These are phyloP conservation scores for Suhomyces maxii DNA, from an alignment of 1,139 yeast genomes.

Conservation along the genomic window DNA sequence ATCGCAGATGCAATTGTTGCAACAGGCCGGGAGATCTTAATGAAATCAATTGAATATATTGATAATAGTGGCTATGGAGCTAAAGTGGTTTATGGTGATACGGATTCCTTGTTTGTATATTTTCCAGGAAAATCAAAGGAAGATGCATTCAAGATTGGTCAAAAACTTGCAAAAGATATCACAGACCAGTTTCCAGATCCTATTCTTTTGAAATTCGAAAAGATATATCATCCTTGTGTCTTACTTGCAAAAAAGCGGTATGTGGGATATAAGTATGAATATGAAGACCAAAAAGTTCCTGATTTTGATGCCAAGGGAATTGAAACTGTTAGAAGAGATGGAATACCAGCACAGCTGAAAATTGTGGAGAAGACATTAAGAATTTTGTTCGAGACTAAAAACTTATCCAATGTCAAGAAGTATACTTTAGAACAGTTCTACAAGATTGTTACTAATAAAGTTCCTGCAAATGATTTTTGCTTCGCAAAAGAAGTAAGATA, in stretches of 20 bases:
- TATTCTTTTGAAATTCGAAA: conserved; percentile 80
- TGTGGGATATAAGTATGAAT: conserved; percentile 78
- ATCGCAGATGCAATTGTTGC: conserved; percentile 93
- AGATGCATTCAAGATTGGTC: conserved; percentile 79
- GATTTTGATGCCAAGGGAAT: conserved; percentile 94
- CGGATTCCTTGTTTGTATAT: conserved; percentile 89
- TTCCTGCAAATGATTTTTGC: conserved; percentile 78
- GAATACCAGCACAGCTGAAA: conserved; percentile 88
- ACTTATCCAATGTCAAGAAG: conserved; percentile 66
- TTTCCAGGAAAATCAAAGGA: conserved; percentile 76
- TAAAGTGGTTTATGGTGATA: conserved; percentile 93
- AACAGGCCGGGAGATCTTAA: conserved; percentile 82
- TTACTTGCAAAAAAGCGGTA: conserved; percentile 84
- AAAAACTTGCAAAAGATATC: conserved; percentile 61
- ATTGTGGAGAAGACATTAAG: conserved; percentile 71
- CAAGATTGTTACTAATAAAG: conserved; percentile 60
- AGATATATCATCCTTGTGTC: conserved; percentile 86
- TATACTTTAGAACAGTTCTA: conserved; percentile 66
- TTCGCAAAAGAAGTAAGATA: conserved; percentile 88
- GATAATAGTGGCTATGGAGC: conserved; percentile 77
- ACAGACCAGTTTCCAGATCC: conserved; percentile 80
- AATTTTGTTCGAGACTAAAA: conserved; percentile 68
- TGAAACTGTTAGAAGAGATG: conserved; percentile 92
- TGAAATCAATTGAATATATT: conserved; percentile 66
- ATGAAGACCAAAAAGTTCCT: conserved; percentile 53